Evolutionary conservation across 768 basidiomycete genomes (phyloP), one percentile per base, ranked within the genome.

Genomic region (Mycena olivaceomarginata): DNA sequence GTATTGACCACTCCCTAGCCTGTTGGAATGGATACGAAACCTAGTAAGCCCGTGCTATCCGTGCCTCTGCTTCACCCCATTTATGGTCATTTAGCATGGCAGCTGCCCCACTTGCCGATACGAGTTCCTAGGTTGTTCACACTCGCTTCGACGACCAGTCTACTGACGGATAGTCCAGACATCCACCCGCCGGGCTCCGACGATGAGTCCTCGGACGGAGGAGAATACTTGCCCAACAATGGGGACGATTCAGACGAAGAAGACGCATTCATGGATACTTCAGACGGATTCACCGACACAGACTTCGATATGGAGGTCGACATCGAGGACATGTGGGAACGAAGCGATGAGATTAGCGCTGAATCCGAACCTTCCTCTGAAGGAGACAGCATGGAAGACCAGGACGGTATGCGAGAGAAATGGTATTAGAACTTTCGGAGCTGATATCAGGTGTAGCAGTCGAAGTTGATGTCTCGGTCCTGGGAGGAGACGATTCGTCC

Each of bases 71-170:
- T 46, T 37, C 22, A 22, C 37, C 37, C 31, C 43, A 12, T 63
- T 41, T 18, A 67, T n/a, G 41, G 39, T 37, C 37, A 53, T 22
- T 82, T 75, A 94, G 93, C 94, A 94, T 79, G 94, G 94, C 16
- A 94, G 87, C 79, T 95, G 94, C 78, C 94, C 94, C 18, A 90
- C 93, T 5, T 95, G 94, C 82, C 87, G 94, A 41, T 85, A 91
- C 74, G 82, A 85, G 8, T 94, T 94, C 51, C 51, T 53, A 53
- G 51, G 51, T 53, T n/a, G 16, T 11, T 20, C 51, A 53, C 51
- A 20, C 51, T n/a, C 51, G 51, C 51, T 53, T n/a, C 20, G 51
- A n/a, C 16, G 51, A n/a, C 6, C 51, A 20, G n/a, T 53, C 7
- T 53, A n/a, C 51, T 53, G 51, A 53, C n/a, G 0, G 51, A n/a